A percentile compares a stretch with the other conserved stretches of the same genome.
Evolutionary conservation across 2,329 filamentous ascomycete genomes (phyloP).

Genomic region (Calonectria naviculata): DNA sequence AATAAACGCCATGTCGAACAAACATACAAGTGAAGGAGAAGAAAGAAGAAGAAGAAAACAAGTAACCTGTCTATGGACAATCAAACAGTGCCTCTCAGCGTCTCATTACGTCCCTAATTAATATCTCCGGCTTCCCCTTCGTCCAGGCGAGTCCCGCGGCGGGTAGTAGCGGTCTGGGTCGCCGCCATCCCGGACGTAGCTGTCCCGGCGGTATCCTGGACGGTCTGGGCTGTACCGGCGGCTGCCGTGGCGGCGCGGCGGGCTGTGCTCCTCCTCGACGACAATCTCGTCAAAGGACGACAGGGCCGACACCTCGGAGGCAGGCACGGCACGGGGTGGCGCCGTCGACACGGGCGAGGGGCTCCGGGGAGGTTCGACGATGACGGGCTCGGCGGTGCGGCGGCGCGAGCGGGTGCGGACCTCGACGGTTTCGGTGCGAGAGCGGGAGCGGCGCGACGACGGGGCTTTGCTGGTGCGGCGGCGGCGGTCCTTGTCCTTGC

Average conservation of each 20-base stretch:
- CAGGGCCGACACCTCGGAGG: slow-evolving; percentile 41
- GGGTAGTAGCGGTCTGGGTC: slow-evolving; percentile 32
- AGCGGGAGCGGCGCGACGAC: slow-evolving; percentile 25
- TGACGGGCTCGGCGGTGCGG: slow-evolving; percentile 29
- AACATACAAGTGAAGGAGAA: background rate
- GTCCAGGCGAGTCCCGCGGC: slow-evolving; percentile 35
- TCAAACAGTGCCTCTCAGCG: background rate
- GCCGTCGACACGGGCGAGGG: slow-evolving; percentile 36
- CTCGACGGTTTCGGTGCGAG: slow-evolving; percentile 42
- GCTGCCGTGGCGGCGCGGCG: slow-evolving; percentile 35
- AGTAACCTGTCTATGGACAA: background rate
- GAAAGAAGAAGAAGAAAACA: too few species aligned
- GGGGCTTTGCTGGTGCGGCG: slow-evolving; percentile 24
- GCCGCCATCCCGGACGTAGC: slow-evolving; percentile 28
- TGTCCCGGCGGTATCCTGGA: slow-evolving; percentile 34
- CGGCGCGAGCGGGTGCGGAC: slow-evolving; percentile 34
- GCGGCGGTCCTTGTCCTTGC: slow-evolving; percentile 26
- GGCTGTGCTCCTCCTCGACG: slow-evolving; percentile 48
- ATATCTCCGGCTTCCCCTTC: slow-evolving; percentile 36
- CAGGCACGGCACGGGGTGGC: slow-evolving; percentile 42
- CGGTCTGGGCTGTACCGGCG: slow-evolving; percentile 33
- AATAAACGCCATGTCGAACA: slow-evolving; percentile 14
- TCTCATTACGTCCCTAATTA: background rate
- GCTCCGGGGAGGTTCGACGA: slow-evolving; percentile 41
- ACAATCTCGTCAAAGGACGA: slow-evolving; percentile 52